Conservation (phyloP, 371 early-diverging fungal species). For the Haplosporangium sp. region DNA sequence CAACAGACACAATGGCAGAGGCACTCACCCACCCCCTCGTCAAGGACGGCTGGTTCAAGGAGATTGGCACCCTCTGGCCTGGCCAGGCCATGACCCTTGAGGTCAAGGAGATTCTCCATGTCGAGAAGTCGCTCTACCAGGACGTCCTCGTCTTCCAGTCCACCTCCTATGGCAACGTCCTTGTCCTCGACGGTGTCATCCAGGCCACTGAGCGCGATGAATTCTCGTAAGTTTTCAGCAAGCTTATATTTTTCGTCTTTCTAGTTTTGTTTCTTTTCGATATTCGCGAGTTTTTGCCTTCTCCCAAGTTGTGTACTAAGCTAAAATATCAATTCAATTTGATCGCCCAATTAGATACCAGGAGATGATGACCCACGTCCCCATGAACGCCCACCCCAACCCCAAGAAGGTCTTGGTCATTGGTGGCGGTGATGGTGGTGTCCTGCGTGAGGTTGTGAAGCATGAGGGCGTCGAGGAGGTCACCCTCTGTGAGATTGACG, state of each 20-base stretch:
- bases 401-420: conserved; percentile 97
- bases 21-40: conserved; percentile 88
- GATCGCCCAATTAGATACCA: conserved; percentile 78
- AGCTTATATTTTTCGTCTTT: too few relatives aligned
- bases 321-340: neutral
- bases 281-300: too few relatives aligned
- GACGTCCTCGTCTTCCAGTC: conserved; percentile 97
- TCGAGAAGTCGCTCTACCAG: conserved; percentile 93
- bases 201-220: conserved; percentile 98
- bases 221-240: conserved; percentile 79
- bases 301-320: too few relatives aligned
- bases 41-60: conserved; percentile 96
- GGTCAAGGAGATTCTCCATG: conserved; percentile 93
- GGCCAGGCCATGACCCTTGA: conserved; percentile 97
- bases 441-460: conserved; percentile 96
- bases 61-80: conserved; percentile 94
- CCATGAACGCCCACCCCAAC: conserved; percentile 94
- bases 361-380: conserved; percentile 98
- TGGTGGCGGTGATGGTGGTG: conserved; percentile 99
- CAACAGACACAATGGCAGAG: conserved; percentile 34
- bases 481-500: conserved; percentile 96
- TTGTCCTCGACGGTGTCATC: conserved; percentile 97
- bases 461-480: conserved; percentile 93
- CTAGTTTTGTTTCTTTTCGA: too few relatives aligned
- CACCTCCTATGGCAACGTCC: conserved; percentile 93